Percentiles rank a stretch among this genome's conserved stretches.
Conservation (phyloP, 352 stramenopile species). For the Phytopythium montanum region DNA sequence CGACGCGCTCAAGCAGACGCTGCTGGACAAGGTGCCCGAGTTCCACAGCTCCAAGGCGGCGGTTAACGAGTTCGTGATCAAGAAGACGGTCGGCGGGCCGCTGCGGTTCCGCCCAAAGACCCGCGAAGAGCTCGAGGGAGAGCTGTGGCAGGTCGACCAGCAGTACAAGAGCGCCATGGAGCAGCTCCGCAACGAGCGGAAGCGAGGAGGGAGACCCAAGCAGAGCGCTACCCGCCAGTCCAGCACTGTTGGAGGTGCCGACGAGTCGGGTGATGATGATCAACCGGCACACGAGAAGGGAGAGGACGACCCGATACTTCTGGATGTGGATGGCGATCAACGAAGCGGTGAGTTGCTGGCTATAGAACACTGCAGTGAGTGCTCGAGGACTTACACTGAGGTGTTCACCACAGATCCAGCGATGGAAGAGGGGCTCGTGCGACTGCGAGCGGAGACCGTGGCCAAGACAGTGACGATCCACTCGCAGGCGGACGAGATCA, state of each 20-base stretch:
- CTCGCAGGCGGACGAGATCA: slow-evolving; percentile 57
- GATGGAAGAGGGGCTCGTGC: slow-evolving; percentile 56
- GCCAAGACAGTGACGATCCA: slow-evolving; percentile 57
- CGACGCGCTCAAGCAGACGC: slow-evolving; percentile 80
- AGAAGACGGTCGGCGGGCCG: slow-evolving; percentile 70
- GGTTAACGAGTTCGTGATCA: slow-evolving; percentile 87
- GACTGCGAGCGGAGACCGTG: slow-evolving; percentile 45
- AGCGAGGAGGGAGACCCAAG: slow-evolving; percentile 13
- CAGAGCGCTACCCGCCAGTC: too few relatives aligned
- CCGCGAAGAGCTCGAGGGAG: slow-evolving; percentile 84
- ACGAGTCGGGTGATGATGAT: too few relatives aligned
- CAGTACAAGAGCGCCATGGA: slow-evolving; percentile 69
- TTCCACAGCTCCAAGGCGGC: slow-evolving; percentile 55
- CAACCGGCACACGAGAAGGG: too few relatives aligned
- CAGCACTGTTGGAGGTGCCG: too few relatives aligned
- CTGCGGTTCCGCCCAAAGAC: slow-evolving; percentile 83
- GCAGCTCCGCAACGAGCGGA: slow-evolving; percentile 54
- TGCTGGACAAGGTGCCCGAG: slow-evolving; percentile 58
- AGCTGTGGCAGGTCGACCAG: slow-evolving; percentile 60
- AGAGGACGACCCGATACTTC: too few relatives aligned
- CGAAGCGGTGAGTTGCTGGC: too few relatives aligned
- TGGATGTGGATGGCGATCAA: too few relatives aligned
- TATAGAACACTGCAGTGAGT: too few relatives aligned
- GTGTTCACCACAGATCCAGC: slow-evolving; percentile 15
- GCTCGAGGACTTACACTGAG: too few relatives aligned